These are phyloP conservation scores for Kodamaea lidongshanica DNA, from an alignment of 805 yeast genomes.

Conservation along the genomic window DNA sequence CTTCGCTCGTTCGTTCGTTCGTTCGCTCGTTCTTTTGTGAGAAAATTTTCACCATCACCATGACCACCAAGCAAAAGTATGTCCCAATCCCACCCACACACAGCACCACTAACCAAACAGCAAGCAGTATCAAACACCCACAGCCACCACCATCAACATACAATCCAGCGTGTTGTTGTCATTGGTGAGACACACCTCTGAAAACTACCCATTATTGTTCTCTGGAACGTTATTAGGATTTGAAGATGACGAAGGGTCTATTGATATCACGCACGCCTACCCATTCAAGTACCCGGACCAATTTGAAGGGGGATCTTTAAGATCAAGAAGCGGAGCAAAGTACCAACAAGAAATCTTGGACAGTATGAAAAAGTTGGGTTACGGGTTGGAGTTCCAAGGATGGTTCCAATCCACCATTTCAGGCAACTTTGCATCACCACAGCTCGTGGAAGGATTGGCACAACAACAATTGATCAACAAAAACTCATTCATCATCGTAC, in stretches of 20 bases:
- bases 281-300: conserved; percentile 66
- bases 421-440: conserved; percentile 63
- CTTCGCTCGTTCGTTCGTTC: too few species aligned
- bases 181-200: conserved; percentile 62
- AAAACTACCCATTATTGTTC: conserved; percentile 52
- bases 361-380: conserved; percentile 53
- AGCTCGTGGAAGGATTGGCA: conserved; percentile 63
- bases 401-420: conserved; percentile 71
- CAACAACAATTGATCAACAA: conserved; percentile 54
- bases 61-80: conserved; percentile 9
- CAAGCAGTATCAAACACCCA: conserved; percentile 28
- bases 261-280: conserved; percentile 54
- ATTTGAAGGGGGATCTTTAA: conserved; percentile 55
- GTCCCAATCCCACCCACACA: conserved; percentile 1
- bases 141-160: conserved; percentile 37
- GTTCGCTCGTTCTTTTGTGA: too few species aligned
- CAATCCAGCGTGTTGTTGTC: conserved; percentile 52
- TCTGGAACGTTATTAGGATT: conserved; percentile 74
- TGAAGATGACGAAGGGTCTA: conserved; percentile 48
- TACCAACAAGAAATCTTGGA: conserved; percentile 65
- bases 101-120: conserved; percentile 2
- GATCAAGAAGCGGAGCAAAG: conserved; percentile 54
- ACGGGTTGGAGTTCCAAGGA: conserved; percentile 68
- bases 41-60: conserved; percentile 4
- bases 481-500: conserved; percentile 53